phyloP scores from a whole-genome alignment of 352 stramenopile genomes.

The Lagenidium giganteum region DNA sequence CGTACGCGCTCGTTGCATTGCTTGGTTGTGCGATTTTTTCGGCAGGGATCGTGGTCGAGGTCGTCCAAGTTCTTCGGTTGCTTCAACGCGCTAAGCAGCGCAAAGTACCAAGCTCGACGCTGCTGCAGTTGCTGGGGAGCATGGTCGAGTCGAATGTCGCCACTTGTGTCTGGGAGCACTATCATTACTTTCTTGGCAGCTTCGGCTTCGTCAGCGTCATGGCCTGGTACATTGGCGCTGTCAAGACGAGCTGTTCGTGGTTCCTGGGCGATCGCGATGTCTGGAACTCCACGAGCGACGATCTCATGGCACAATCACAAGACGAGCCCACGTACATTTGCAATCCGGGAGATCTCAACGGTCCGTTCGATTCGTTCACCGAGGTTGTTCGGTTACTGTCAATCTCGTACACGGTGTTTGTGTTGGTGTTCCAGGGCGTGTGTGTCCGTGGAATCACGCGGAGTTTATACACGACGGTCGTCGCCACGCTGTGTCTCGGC shows the following conservation, averaged over 20 bases:
- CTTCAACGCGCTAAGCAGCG: background rate
- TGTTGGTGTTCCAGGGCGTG: background rate
- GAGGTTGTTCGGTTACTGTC: conserved; percentile 1
- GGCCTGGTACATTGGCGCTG: background rate
- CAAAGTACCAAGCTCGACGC: too few relatives aligned
- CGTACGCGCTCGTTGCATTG: conserved; percentile 4
- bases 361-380: background rate
- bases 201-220: conserved; percentile 4
- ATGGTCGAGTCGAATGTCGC: too few relatives aligned
- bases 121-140: too few relatives aligned
- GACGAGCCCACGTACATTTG: conserved; percentile 3
- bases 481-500: background rate
- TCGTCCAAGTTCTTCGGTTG: background rate
- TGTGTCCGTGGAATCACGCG: background rate
- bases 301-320: too few relatives aligned
- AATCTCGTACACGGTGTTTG: background rate
- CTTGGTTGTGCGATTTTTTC: background rate
- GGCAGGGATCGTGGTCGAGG: background rate
- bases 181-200: background rate
- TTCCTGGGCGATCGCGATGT: background rate
- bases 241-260: conserved; percentile 1
- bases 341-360: background rate
- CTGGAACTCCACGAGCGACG: too few relatives aligned
- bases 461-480: background rate
- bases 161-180: too few relatives aligned